phyloP scores from a whole-genome alignment of 441 rosid genomes.

The Croton setiger region DNA sequence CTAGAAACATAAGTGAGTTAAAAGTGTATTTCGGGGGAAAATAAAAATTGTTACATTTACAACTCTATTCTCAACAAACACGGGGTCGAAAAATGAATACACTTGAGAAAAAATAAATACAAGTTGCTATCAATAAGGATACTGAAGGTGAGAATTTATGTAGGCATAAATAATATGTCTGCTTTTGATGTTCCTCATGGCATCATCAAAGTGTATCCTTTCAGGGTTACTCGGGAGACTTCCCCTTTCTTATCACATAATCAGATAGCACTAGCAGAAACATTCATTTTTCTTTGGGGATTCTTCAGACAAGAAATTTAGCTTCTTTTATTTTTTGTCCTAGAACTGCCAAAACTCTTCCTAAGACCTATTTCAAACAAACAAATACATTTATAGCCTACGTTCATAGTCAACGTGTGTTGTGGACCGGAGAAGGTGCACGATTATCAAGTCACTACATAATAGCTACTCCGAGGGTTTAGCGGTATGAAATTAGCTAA shows the following conservation, averaged over 20 bases:
- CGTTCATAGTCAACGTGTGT: not conserved
- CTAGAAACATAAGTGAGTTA: not conserved
- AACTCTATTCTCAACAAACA: not conserved
- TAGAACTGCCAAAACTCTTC: not conserved
- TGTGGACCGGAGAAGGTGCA: not conserved
- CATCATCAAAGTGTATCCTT: not conserved
- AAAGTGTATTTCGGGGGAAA: too few relatives aligned
- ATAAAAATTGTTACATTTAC: not conserved
- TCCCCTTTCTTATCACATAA: not conserved
- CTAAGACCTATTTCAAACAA: slow-evolving; percentile 1
- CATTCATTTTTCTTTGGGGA: not conserved
- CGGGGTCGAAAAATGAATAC: not conserved
- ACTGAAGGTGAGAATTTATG: not conserved
- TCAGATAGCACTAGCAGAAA: not conserved
- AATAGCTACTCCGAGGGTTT: not conserved
- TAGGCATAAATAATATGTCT: not conserved
- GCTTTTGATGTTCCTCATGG: too few relatives aligned
- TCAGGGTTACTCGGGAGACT: not conserved
- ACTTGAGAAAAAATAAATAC: not conserved
- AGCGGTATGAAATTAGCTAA: not conserved
- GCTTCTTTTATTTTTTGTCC: not conserved
- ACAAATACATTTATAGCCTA: not conserved
- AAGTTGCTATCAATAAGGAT: not conserved
- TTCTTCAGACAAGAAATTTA: not conserved
- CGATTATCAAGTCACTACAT: not conserved